Percentiles rank a stretch among this genome's conserved stretches.
phyloP scores from a whole-genome alignment of 2,329 filamentous ascomycete species.

The Emergomyces orientalis region DNA sequence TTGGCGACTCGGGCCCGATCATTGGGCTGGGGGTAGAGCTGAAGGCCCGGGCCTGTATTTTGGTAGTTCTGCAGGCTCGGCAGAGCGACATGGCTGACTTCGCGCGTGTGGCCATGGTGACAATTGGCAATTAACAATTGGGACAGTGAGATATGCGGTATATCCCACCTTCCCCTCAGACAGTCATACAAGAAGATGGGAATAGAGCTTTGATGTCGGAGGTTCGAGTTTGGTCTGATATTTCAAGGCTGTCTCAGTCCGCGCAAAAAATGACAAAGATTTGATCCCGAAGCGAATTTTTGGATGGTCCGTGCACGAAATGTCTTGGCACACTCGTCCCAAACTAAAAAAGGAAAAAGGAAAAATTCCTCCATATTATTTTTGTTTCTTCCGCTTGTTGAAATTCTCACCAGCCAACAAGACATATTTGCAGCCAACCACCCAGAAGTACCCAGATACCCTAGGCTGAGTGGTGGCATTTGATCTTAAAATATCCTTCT shows the following conservation, averaged over 20 bases:
- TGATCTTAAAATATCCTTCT: slow-evolving; percentile 10
- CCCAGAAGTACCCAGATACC: neutral
- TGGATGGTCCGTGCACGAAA: slow-evolving; percentile 13
- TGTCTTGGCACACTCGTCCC: slow-evolving; percentile 12
- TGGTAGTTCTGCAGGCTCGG: slow-evolving; percentile 28
- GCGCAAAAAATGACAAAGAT: neutral
- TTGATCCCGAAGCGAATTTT: slow-evolving; percentile 9
- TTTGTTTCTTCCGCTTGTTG: slow-evolving; percentile 20
- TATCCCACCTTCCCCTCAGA: neutral
- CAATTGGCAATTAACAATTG: neutral
- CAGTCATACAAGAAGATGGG: neutral
- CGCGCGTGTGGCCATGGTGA: slow-evolving; percentile 11
- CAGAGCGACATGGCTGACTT: slow-evolving; percentile 28
- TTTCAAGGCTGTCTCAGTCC: neutral
- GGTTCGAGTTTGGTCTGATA: neutral
- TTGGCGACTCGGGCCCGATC: slow-evolving; percentile 66
- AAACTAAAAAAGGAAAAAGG: slow-evolving; percentile 21
- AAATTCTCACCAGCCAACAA: slow-evolving; percentile 23
- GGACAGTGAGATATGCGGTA: neutral
- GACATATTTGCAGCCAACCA: slow-evolving; percentile 3
- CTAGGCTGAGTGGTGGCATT: slow-evolving; percentile 12
- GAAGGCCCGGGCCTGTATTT: slow-evolving; percentile 33
- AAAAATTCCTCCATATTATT: slow-evolving; percentile 22
- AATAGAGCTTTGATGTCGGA: neutral
- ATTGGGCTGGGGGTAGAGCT: slow-evolving; percentile 28